phyloP scores from a whole-genome alignment of 1,139 yeast genomes.

The Magnusiomyces ingens region DNA sequence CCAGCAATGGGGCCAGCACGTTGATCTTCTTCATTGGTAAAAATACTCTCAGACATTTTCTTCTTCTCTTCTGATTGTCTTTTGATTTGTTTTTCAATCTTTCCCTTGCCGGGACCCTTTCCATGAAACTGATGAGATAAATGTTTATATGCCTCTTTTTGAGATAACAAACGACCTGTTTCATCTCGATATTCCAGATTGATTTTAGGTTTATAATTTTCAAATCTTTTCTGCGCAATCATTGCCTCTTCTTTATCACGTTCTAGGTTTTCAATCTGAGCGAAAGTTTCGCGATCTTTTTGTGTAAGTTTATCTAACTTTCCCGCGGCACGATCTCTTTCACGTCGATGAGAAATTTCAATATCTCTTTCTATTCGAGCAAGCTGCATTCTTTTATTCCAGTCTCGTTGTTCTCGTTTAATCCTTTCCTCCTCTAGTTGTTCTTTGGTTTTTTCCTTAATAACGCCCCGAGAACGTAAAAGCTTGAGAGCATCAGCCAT shows the following conservation, averaged over 20 bases:
- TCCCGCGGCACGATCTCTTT: conserved; percentile 26
- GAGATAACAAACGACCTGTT: conserved; percentile 53
- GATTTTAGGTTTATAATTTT: conserved; percentile 58
- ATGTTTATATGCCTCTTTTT: conserved; percentile 79
- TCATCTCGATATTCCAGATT: conserved; percentile 64
- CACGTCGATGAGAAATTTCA: conserved; percentile 33
- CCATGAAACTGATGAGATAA: conserved; percentile 89
- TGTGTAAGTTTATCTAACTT: conserved; percentile 29
- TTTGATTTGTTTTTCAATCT: conserved; percentile 36
- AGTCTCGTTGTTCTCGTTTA: conserved; percentile 25
- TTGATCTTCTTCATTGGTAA: conserved; percentile 13
- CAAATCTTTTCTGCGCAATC: conserved; percentile 33
- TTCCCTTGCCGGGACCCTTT: conserved; percentile 41
- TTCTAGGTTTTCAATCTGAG: conserved; percentile 37
- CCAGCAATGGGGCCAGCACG: conserved; percentile 13
- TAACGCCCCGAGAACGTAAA: conserved; percentile 42
- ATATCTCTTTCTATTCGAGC: conserved; percentile 25
- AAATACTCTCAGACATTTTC: conserved; percentile 25
- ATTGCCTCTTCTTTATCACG: conserved; percentile 28
- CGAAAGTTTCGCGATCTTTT: conserved; percentile 32
- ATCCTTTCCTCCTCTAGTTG: conserved; percentile 20
- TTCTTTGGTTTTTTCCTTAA: conserved; percentile 27
- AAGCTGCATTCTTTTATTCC: conserved; percentile 24
- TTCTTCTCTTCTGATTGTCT: conserved; percentile 33
- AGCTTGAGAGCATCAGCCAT: conserved; percentile 53